phyloP scores from a whole-genome alignment of 2,329 filamentous ascomycete species.

The Nigrospora oryzae region DNA sequence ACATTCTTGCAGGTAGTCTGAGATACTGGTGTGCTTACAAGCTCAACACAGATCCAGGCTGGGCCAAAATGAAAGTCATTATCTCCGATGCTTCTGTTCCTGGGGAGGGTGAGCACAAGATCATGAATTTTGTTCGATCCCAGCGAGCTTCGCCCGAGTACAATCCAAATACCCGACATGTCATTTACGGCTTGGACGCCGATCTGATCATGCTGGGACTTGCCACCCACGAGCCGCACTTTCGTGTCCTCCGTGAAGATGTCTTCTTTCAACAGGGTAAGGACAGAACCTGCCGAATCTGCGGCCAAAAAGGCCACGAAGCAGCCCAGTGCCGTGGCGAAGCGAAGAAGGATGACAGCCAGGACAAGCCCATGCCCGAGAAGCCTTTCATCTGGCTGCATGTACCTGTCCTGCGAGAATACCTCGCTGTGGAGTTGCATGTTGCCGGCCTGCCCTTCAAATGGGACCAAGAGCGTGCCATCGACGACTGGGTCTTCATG shows the following conservation, averaged over 20 bases:
- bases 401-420: slow-evolving; percentile 84
- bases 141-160: slow-evolving; percentile 86
- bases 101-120: slow-evolving; percentile 97
- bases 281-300: slow-evolving; percentile 74
- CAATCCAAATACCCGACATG: slow-evolving; percentile 93
- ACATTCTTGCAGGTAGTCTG: slow-evolving; percentile 80
- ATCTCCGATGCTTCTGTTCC: slow-evolving; percentile 98
- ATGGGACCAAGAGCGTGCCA: slow-evolving; percentile 86
- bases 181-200: slow-evolving; percentile 95
- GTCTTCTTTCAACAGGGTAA: slow-evolving; percentile 89
- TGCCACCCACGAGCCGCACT: slow-evolving; percentile 94
- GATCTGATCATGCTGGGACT: slow-evolving; percentile 98
- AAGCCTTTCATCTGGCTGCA: slow-evolving; percentile 99
- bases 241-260: slow-evolving; percentile 91
- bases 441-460: slow-evolving; percentile 76
- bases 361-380: slow-evolving; percentile 57
- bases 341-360: slow-evolving; percentile 69
- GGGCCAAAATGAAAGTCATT: slow-evolving; percentile 94
- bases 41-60: slow-evolving; percentile 90
- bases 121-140: slow-evolving; percentile 96
- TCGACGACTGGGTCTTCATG: slow-evolving; percentile 99
- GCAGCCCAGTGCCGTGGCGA: slow-evolving; percentile 77
- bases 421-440: slow-evolving; percentile 81
- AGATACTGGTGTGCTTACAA: slow-evolving; percentile 98
- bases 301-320: slow-evolving; percentile 87